These are phyloP conservation scores for Diplodia seriata DNA, from an alignment of 2,329 filamentous ascomycete genomes.

Conservation along the genomic window DNA sequence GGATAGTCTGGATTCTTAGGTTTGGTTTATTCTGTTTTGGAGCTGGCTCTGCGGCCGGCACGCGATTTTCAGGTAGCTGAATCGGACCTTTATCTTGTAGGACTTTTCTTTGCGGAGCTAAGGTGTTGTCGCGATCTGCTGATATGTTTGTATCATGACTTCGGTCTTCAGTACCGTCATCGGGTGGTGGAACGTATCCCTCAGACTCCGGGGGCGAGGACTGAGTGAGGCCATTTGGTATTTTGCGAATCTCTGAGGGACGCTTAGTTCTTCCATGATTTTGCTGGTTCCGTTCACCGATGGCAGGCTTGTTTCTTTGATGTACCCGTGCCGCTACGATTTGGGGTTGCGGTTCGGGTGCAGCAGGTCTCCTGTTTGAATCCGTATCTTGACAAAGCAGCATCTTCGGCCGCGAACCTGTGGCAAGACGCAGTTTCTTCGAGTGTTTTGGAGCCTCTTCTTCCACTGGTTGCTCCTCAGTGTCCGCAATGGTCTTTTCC, in stretches of 20 bases:
- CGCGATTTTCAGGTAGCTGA: background rate
- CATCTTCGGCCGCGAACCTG: constrained; percentile 50
- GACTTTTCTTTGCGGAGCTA: constrained; percentile 38
- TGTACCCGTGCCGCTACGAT: background rate
- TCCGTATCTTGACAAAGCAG: constrained; percentile 51
- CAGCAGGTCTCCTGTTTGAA: background rate
- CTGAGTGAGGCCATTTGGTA: constrained; percentile 22
- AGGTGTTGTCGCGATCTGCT: too few relatives aligned
- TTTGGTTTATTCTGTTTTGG: background rate
- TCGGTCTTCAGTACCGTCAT: background rate
- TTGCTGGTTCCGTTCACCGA: constrained; percentile 17
- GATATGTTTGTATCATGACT: background rate
- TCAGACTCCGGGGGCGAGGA: constrained; percentile 8
- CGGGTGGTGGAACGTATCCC: background rate
- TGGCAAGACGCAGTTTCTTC: constrained; percentile 49
- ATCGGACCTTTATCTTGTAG: background rate
- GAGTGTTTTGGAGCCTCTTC: constrained; percentile 37
- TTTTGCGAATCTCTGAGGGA: constrained; percentile 16
- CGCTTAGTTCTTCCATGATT: constrained; percentile 4
- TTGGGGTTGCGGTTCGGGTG: background rate
- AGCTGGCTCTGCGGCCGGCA: background rate
- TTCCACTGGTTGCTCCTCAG: constrained; percentile 28
- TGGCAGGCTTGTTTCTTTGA: background rate
- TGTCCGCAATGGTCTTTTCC: constrained; percentile 31
- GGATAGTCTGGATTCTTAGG: background rate